A percentile compares a stretch with the other conserved stretches of the same genome.
These are phyloP conservation scores for Colletotrichum scovillei DNA, from an alignment of 2,329 filamentous ascomycete species.

Conservation along the genomic window DNA sequence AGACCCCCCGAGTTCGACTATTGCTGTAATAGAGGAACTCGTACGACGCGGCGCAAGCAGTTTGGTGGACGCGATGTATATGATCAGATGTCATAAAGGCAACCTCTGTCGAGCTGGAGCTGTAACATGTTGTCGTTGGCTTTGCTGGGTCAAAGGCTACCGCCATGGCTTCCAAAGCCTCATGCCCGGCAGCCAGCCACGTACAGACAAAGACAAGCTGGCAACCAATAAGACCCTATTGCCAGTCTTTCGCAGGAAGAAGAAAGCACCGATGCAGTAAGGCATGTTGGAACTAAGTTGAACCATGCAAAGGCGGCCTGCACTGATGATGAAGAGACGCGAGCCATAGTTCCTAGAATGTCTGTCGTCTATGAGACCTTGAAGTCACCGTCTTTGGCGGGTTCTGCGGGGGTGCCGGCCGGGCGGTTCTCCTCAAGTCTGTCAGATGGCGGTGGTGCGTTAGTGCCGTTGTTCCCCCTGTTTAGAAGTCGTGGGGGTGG, in stretches of 20 bases:
- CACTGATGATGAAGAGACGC: not conserved
- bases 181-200: not conserved
- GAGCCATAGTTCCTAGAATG: not conserved
- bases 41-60: too few relatives aligned
- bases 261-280: too few relatives aligned
- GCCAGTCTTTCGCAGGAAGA: not conserved
- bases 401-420: not conserved
- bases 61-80: not conserved
- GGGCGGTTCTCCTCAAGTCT: not conserved
- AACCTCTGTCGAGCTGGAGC: not conserved
- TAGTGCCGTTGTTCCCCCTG: not conserved
- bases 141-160: not conserved
- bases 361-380: too few relatives aligned
- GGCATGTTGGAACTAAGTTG: too few relatives aligned
- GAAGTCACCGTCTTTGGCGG: not conserved
- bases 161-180: not conserved
- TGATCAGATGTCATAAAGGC: not conserved
- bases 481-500: not conserved
- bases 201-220: not conserved
- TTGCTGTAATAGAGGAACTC: not conserved
- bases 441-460: not conserved
- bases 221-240: not conserved
- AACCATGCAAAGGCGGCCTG: too few relatives aligned
- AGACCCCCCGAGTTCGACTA: not conserved
- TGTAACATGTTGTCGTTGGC: not conserved